Conservation (phyloP, 371 early-diverging fungal genomes). For the Thermomucor indicae-seudaticae region DNA sequence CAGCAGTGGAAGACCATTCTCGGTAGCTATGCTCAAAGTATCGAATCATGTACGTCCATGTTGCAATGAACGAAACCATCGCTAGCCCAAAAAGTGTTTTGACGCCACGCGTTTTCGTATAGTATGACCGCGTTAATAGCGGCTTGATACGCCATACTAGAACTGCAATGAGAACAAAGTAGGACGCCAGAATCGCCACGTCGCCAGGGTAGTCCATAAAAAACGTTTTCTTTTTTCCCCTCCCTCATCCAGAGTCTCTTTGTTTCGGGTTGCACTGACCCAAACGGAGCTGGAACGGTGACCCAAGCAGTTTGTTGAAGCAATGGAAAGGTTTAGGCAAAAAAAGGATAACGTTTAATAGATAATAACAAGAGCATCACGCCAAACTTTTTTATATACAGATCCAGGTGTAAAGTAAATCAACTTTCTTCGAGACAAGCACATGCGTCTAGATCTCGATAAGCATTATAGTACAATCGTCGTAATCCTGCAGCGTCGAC, state of each 20-base stretch:
- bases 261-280: no score
- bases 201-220: conserved; percentile 29
- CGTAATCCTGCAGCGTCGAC: conserved; percentile 49
- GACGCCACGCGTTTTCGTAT: not conserved
- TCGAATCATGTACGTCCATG: conserved; percentile 40
- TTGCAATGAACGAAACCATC: conserved; percentile 13
- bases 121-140: conserved; percentile 2
- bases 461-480: conserved; percentile 50
- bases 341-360: no score
- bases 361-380: no score
- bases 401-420: not conserved
- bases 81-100: conserved; percentile 14
- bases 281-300: no score
- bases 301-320: no score
- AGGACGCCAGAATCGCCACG: conserved; percentile 27
- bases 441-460: conserved; percentile 49
- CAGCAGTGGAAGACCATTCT: conserved; percentile 9
- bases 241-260: no score
- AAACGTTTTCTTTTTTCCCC: no score
- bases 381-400: no score
- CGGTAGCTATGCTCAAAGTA: conserved; percentile 29
- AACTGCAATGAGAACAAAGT: conserved; percentile 26
- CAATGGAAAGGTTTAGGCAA: no score
- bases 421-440: no score
- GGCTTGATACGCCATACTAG: conserved; percentile 20